Percentiles rank a stretch among this genome's conserved stretches.
These are phyloP conservation scores for Colletotrichum melonis DNA, from an alignment of 2,329 filamentous ascomycete species.

Conservation along the genomic window DNA sequence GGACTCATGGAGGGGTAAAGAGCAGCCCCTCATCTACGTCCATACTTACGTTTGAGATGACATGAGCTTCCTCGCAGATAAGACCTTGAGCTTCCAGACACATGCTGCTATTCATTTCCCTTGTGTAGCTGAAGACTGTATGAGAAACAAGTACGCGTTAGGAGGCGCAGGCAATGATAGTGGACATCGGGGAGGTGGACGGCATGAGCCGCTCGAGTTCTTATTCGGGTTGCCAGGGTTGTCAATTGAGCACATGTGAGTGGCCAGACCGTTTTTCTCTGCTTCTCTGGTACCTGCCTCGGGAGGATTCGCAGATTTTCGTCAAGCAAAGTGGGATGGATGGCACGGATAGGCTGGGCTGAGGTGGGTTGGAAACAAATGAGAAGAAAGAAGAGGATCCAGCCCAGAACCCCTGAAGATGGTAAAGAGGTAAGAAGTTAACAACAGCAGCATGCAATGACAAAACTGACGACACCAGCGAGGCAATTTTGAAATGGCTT, in stretches of 20 bases:
- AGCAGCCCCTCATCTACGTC: neutral
- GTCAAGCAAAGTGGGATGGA: neutral
- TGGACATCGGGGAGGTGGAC: neutral
- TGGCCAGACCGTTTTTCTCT: neutral
- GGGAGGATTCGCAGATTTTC: conserved; percentile 6
- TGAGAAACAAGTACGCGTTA: neutral
- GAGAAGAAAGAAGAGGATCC: neutral
- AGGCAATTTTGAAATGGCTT: conserved; percentile 28
- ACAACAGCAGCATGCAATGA: neutral
- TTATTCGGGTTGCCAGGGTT: conserved; percentile 30
- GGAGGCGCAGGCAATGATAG: neutral
- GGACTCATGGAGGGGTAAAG: neutral
- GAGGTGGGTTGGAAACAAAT: neutral
- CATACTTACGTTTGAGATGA: neutral
- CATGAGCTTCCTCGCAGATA: neutral
- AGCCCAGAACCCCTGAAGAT: neutral
- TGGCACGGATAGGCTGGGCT: neutral
- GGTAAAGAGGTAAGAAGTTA: neutral
- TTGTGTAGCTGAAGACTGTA: conserved; percentile 10
- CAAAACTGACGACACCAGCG: conserved; percentile 14
- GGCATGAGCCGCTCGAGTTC: conserved; percentile 23
- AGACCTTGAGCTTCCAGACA: neutral
- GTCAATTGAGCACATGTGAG: conserved; percentile 22
- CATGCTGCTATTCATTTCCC: neutral
- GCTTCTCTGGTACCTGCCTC: conserved; percentile 14